A percentile compares a stretch with the other conserved stretches of the same genome.
phyloP scores from a whole-genome alignment of 1,284 basidiomycete genomes.

The Sporisorium iseilematis-ciliati region DNA sequence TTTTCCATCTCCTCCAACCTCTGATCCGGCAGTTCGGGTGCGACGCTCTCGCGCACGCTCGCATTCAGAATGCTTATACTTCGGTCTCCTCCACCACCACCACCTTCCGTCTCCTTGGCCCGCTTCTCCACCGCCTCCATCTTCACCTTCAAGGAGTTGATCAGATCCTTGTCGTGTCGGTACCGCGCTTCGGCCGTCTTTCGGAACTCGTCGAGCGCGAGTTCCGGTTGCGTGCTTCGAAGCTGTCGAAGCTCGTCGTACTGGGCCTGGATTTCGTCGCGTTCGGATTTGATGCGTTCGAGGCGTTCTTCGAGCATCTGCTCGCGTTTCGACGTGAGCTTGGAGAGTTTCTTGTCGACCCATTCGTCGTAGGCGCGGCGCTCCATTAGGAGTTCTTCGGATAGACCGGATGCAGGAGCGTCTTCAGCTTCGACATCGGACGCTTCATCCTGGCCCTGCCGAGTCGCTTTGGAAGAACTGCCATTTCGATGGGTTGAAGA shows the following conservation, averaged over 20 bases:
- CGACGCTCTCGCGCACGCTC: conserved; percentile 35
- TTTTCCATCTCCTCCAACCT: conserved; percentile 36
- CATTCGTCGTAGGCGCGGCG: conserved; percentile 37
- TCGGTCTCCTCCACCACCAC: conserved; percentile 22
- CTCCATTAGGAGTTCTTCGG: conserved; percentile 39
- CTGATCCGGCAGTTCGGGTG: conserved; percentile 18
- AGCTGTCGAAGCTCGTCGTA: conserved; percentile 64
- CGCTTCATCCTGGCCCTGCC: conserved; percentile 2
- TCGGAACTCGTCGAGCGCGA: conserved; percentile 56
- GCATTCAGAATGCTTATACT: conserved; percentile 46
- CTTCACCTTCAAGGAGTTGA: conserved; percentile 50
- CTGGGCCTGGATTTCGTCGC: conserved; percentile 62
- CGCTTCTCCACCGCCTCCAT: conserved; percentile 50
- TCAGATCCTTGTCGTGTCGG: conserved; percentile 45
- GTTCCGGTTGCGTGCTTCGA: conserved; percentile 55
- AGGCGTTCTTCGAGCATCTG: conserved; percentile 53
- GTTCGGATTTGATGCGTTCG: conserved; percentile 46
- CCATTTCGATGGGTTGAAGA: conserved; percentile 4
- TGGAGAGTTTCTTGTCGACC: conserved; percentile 47
- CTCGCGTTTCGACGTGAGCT: conserved; percentile 43
- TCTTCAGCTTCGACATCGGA: conserved; percentile 15
- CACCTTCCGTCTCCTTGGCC: conserved; percentile 23
- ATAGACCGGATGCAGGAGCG: conserved; percentile 1
- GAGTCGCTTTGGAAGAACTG: background rate
- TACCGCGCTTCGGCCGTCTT: conserved; percentile 57